phyloP scores from a whole-genome alignment of 2,329 filamentous ascomycete species.

The Coleophoma crateriformis region DNA sequence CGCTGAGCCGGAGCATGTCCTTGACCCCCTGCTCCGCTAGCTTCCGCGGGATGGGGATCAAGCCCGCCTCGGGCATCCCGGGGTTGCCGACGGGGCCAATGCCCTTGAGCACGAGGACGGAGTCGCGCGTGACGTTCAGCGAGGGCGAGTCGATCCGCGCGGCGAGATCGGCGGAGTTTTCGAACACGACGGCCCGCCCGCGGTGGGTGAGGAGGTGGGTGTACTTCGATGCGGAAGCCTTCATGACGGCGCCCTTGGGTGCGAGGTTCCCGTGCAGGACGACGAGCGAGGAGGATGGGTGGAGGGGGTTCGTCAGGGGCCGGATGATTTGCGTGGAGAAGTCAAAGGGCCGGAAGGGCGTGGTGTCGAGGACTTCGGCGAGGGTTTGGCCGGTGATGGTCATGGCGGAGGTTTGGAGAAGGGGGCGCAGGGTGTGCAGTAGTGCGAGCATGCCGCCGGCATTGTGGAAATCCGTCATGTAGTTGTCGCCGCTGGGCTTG shows the following conservation, averaged over 20 bases:
- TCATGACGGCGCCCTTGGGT: conserved; percentile 41
- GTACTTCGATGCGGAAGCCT: conserved; percentile 44
- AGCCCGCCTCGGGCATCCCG: conserved; percentile 46
- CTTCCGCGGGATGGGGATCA: conserved; percentile 45
- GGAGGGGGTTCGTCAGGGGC: conserved; percentile 36
- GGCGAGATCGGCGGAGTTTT: conserved; percentile 39
- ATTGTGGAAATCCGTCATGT: conserved; percentile 50
- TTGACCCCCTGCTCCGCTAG: conserved; percentile 38
- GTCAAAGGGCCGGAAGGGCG: conserved; percentile 33
- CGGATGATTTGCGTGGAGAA: conserved; percentile 37
- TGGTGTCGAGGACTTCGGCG: conserved; percentile 36
- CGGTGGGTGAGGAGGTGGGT: conserved; percentile 35
- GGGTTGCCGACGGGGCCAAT: conserved; percentile 46
- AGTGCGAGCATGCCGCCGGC: conserved; percentile 44
- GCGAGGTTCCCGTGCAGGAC: conserved; percentile 41
- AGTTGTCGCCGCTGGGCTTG: conserved; percentile 47
- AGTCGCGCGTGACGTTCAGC: conserved; percentile 35
- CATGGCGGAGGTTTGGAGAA: conserved; percentile 37
- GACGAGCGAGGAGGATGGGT: conserved; percentile 37
- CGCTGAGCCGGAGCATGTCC: conserved; percentile 47
- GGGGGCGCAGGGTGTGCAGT: conserved; percentile 37
- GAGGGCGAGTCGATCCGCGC: conserved; percentile 37
- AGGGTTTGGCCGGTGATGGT: conserved; percentile 42
- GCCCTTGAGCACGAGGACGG: conserved; percentile 40
- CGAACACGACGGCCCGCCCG: conserved; percentile 41